Evolutionary conservation across 2,329 filamentous ascomycete genomes (phyloP).

Genomic region (Penicillium digitatum): DNA sequence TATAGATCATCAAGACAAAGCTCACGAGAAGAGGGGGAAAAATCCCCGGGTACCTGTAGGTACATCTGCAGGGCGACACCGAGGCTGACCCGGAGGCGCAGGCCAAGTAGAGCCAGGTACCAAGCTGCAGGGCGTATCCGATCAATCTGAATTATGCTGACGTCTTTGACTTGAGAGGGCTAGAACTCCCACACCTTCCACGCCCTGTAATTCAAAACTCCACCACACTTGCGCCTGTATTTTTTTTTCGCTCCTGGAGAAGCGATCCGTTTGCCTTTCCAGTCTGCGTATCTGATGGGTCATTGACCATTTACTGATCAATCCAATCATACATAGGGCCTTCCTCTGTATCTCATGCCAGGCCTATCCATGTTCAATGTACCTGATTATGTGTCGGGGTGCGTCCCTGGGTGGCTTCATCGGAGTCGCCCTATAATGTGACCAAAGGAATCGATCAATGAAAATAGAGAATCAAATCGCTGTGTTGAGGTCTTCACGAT

Average conservation of each 20-base stretch:
- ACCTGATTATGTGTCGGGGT: conserved; percentile 8
- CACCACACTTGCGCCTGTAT: not conserved
- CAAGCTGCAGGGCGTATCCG: conserved; percentile 24
- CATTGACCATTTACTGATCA: not conserved
- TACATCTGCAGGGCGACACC: conserved; percentile 18
- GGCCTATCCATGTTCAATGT: conserved; percentile 18
- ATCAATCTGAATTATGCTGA: conserved; percentile 17
- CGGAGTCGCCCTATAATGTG: not conserved
- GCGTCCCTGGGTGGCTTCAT: conserved; percentile 19
- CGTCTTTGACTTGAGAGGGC: conserved; percentile 18
- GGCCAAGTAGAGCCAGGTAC: conserved; percentile 25
- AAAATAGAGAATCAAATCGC: too few relatives aligned
- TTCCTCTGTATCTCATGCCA: conserved; percentile 9
- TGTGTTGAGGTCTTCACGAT: too few relatives aligned
- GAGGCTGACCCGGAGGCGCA: conserved; percentile 2
- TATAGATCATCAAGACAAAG: not conserved
- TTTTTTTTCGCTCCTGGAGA: not conserved
- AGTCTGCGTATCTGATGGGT: conserved; percentile 15
- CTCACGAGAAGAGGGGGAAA: conserved; percentile 1
- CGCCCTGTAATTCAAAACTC: too few relatives aligned
- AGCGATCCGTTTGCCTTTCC: conserved; percentile 17
- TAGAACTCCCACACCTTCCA: not conserved
- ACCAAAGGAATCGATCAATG: not conserved
- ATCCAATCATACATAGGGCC: conserved; percentile 12
- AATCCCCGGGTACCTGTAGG: conserved; percentile 21